Conservation (phyloP, 257 asterid species). For the Forsythia viridissima region DNA sequence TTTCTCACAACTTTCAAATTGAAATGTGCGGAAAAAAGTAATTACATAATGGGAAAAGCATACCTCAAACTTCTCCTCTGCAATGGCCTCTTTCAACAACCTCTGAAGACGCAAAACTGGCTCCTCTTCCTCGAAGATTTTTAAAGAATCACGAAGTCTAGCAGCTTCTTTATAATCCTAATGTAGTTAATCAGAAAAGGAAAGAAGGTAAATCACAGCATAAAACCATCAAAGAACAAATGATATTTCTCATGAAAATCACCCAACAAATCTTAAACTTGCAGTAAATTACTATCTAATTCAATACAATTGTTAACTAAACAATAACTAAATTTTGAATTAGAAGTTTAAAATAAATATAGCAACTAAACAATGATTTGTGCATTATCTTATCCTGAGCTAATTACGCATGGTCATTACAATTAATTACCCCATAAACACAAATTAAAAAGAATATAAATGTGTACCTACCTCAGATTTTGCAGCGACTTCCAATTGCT, state of each 20-base stretch:
- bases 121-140: conserved; percentile 74
- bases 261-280: background rate
- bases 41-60: conserved; percentile 1
- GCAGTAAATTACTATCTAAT: too few relatives aligned
- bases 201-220: background rate
- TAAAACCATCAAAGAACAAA: too few relatives aligned
- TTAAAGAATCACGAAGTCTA: conserved; percentile 80
- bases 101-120: conserved; percentile 69
- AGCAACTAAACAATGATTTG: background rate
- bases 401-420: background rate
- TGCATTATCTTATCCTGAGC: background rate
- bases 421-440: background rate
- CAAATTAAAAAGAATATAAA: background rate
- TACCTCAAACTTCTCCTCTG: conserved; percentile 77
- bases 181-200: conserved; percentile 3
- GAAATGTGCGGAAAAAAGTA: background rate
- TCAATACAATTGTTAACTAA: too few relatives aligned
- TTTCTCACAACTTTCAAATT: background rate
- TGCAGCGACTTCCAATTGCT: conserved; percentile 79
- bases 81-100: conserved; percentile 76
- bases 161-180: conserved; percentile 83
- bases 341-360: too few relatives aligned
- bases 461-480: conserved; percentile 64
- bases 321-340: too few relatives aligned
- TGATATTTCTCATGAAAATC: too few relatives aligned